A percentile compares a stretch with the other conserved stretches of the same genome.
Evolutionary conservation across 2,329 filamentous ascomycete species (phyloP).

Genomic region (Xylariaceae sp.): DNA sequence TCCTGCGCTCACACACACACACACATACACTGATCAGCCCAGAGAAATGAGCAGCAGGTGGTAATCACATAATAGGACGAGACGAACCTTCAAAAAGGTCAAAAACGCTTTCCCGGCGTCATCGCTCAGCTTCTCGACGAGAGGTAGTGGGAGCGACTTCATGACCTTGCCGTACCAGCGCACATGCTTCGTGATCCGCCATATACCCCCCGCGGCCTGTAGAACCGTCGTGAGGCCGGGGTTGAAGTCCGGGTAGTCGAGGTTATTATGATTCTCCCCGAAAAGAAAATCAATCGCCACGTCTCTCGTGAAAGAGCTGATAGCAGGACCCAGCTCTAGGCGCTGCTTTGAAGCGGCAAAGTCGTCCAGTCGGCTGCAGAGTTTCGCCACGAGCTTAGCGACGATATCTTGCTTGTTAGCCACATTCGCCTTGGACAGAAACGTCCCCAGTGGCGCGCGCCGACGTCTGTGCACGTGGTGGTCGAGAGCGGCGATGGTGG

Average conservation of each 20-base stretch:
- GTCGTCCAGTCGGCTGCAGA: slow-evolving; percentile 1
- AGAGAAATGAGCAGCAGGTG: background rate
- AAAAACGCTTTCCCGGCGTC: slow-evolving; percentile 7
- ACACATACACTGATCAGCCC: background rate
- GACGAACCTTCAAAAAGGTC: slow-evolving; percentile 7
- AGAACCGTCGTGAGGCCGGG: background rate
- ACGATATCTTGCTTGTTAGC: background rate
- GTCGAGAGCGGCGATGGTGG: slow-evolving; percentile 1
- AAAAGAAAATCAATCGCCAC: slow-evolving; percentile 6
- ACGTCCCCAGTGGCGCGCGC: slow-evolving; percentile 10
- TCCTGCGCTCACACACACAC: too few species aligned
- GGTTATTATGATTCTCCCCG: slow-evolving; percentile 2
- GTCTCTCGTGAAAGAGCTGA: slow-evolving; percentile 5
- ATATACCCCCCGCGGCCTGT: slow-evolving; percentile 8
- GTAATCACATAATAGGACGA: background rate
- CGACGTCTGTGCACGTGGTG: slow-evolving; percentile 7
- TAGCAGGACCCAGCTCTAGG: slow-evolving; percentile 1
- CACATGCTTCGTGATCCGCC: slow-evolving; percentile 22
- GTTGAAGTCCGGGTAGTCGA: slow-evolving; percentile 18
- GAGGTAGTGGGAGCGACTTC: slow-evolving; percentile 14
- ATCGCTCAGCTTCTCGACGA: slow-evolving; percentile 2
- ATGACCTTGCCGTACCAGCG: slow-evolving; percentile 14
- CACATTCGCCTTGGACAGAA: slow-evolving; percentile 14
- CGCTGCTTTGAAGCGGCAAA: background rate
- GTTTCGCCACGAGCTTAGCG: background rate